A percentile compares a stretch with the other conserved stretches of the same genome.
Conservation (phyloP, 2,329 filamentous ascomycete species). For the Colletotrichum caudatum region DNA sequence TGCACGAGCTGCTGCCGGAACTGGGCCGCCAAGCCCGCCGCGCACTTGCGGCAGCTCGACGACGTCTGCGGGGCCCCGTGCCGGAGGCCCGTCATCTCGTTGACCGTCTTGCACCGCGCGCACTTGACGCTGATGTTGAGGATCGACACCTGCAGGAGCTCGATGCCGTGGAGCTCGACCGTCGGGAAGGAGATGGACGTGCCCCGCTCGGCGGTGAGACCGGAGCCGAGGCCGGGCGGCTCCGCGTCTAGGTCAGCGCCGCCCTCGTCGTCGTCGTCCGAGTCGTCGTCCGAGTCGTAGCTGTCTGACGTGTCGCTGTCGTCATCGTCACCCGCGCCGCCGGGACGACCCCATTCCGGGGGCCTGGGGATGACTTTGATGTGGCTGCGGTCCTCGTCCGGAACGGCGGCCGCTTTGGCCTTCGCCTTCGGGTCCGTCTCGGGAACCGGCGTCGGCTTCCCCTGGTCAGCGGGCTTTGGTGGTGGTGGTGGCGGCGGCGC, state of each 20-base stretch:
- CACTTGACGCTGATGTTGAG: slow-evolving; percentile 82
- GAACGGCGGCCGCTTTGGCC: slow-evolving; percentile 38
- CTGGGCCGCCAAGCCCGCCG: slow-evolving; percentile 60
- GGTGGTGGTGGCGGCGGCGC: too few species aligned
- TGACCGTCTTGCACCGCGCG: slow-evolving; percentile 79
- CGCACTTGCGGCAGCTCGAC: slow-evolving; percentile 70
- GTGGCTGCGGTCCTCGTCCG: slow-evolving; percentile 68
- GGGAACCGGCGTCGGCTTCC: slow-evolving; percentile 35
- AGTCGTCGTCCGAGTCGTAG: slow-evolving; percentile 63
- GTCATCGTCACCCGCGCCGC: slow-evolving; percentile 60
- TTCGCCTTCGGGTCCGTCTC: slow-evolving; percentile 43
- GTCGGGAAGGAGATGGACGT: slow-evolving; percentile 84
- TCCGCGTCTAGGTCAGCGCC: slow-evolving; percentile 56
- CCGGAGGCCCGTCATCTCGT: slow-evolving; percentile 76
- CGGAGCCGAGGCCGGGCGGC: slow-evolving; percentile 46
- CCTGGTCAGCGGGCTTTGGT: slow-evolving; percentile 41
- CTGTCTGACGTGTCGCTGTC: slow-evolving; percentile 56
- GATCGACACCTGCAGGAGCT: slow-evolving; percentile 76
- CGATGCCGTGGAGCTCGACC: slow-evolving; percentile 81
- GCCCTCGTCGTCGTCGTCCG: slow-evolving; percentile 55
- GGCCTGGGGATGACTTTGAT: slow-evolving; percentile 80
- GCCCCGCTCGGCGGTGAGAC: slow-evolving; percentile 69
- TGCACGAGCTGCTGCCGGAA: slow-evolving; percentile 80
- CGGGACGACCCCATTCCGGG: slow-evolving; percentile 77
- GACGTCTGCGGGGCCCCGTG: slow-evolving; percentile 63